phyloP scores from a whole-genome alignment of 345 rosid genomes.

The Acer yangbiense region DNA sequence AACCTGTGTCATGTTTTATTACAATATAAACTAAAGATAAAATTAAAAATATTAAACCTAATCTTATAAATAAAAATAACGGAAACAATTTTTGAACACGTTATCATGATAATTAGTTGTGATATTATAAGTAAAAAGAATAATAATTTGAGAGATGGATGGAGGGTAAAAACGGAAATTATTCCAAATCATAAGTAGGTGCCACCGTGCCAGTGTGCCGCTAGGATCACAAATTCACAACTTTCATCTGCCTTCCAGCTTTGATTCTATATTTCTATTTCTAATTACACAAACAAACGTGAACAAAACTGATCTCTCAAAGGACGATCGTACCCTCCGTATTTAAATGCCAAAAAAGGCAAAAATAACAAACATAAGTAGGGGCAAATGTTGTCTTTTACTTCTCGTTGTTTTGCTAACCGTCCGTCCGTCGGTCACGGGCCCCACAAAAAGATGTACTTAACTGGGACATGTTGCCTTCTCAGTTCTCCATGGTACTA shows the following conservation, averaged over 20 bases:
- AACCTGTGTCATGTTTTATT: background rate
- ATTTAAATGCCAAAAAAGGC: background rate
- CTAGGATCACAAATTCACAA: background rate
- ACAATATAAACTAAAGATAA: background rate
- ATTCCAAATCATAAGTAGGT: background rate
- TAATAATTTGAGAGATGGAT: slow-evolving; percentile 12
- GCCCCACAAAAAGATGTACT: background rate
- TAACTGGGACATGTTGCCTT: background rate
- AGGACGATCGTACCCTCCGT: slow-evolving; percentile 11
- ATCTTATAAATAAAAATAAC: no score
- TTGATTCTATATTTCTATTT: no score
- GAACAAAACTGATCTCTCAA: background rate
- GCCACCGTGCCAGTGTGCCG: background rate
- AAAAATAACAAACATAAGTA: background rate
- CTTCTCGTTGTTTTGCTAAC: background rate
- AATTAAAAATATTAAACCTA: no score
- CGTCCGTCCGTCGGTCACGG: no score
- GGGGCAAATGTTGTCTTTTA: slow-evolving; percentile 8
- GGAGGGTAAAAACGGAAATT: background rate
- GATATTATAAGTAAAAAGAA: background rate
- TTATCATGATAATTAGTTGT: background rate
- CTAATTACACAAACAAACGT: background rate
- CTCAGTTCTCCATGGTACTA: no score
- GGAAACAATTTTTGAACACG: background rate
- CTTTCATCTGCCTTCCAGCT: background rate